Evolutionary conservation across 768 basidiomycete species (phyloP).

Genomic region (Rhodosporidiobolus sp.): DNA sequence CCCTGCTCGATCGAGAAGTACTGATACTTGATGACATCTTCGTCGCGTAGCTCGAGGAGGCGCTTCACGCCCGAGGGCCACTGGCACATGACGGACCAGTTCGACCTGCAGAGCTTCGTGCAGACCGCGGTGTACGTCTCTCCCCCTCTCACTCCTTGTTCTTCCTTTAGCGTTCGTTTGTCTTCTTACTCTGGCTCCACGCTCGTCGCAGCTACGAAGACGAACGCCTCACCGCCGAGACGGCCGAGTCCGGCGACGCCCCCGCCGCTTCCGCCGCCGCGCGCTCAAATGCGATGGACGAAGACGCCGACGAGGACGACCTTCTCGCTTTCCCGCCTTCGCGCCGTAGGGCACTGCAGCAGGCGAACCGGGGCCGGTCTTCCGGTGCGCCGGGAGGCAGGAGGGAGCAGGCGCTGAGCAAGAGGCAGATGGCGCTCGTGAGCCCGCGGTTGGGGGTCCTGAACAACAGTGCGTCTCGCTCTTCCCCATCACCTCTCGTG

Average conservation of each 20-base stretch:
- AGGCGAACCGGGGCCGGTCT: slow-evolving; percentile 3
- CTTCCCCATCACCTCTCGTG: background rate
- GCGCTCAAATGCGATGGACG: slow-evolving; percentile 39
- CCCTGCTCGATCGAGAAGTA: background rate
- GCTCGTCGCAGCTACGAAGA: slow-evolving; percentile 61
- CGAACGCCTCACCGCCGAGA: slow-evolving; percentile 50
- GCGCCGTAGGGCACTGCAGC: slow-evolving; percentile 35
- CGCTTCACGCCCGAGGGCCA: slow-evolving; percentile 78
- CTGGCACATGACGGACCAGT: slow-evolving; percentile 66
- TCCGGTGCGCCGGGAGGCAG: background rate
- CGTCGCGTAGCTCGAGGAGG: slow-evolving; percentile 69
- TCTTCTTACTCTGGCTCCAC: background rate
- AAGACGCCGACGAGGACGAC: slow-evolving; percentile 30
- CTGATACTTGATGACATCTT: background rate
- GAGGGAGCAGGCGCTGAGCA: slow-evolving; percentile 52
- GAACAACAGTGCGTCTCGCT: slow-evolving; percentile 61
- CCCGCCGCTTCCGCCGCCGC: slow-evolving; percentile 19
- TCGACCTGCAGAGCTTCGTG: slow-evolving; percentile 69
- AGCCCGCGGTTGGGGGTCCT: slow-evolving; percentile 84
- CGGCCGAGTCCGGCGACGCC: slow-evolving; percentile 23
- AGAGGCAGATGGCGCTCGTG: slow-evolving; percentile 69
- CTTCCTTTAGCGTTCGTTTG: background rate
- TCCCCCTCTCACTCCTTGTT: background rate
- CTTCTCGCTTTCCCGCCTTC: background rate
- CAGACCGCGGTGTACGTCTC: slow-evolving; percentile 74